Conservation (phyloP, 176 grass and related monocot species). For the Ensete ventricosum region DNA sequence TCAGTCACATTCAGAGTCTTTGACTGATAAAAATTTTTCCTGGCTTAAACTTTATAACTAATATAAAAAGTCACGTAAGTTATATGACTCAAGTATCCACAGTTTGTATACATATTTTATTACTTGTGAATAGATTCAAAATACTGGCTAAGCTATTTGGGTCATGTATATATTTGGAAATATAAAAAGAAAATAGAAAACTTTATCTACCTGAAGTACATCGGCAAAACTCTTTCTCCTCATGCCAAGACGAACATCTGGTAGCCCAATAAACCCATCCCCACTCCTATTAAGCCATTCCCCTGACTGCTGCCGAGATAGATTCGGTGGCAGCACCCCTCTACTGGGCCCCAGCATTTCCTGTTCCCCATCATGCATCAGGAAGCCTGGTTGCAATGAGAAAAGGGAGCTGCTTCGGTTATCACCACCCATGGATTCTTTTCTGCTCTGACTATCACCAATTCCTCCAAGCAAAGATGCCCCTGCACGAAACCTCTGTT, state of each 20-base stretch:
- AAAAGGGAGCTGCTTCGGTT: slow-evolving; percentile 1
- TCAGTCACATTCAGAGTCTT: too few relatives aligned
- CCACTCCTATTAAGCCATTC: neutral
- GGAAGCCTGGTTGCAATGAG: slow-evolving; percentile 2
- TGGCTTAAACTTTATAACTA: too few relatives aligned
- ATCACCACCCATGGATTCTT: neutral
- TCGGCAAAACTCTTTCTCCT: slow-evolving; percentile 18
- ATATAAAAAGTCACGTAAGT: too few relatives aligned
- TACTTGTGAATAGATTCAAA: too few relatives aligned
- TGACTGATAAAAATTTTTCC: too few relatives aligned
- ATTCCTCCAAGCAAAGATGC: slow-evolving; percentile 2
- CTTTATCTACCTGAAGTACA: slow-evolving; percentile 7
- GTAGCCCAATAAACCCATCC: slow-evolving; percentile 15
- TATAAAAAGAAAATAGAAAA: neutral
- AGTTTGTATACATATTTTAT: too few relatives aligned
- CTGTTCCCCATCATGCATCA: neutral
- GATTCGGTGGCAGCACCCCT: neutral
- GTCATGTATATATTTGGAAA: neutral
- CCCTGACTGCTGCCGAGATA: neutral
- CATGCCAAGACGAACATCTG: neutral
- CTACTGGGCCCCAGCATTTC: neutral
- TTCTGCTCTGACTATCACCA: neutral
- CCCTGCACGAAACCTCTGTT: neutral
- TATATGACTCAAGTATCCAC: too few relatives aligned
- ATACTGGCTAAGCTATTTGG: too few relatives aligned